Evolutionary conservation across 768 basidiomycete species (phyloP), one percentile per base, ranked within the genome.

Genomic region (Rhizopogon roseolus): DNA sequence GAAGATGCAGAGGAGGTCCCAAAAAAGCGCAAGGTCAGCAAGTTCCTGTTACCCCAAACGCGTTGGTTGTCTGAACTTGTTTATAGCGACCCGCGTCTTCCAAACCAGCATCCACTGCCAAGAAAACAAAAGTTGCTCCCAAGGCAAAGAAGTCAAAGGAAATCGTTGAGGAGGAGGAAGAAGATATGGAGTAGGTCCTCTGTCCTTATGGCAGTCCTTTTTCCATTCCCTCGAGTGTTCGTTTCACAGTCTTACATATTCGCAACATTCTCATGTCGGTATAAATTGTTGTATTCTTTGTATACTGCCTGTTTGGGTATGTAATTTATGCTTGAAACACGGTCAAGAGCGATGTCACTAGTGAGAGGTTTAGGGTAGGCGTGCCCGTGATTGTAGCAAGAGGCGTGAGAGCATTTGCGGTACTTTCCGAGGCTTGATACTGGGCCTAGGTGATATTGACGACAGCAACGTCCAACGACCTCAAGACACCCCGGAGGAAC

Each of bases 1-100:
- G 79, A 81, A 10, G 73, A 74, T 2, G 70, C 69, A 6, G 56
- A 49, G 6, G 73, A 72, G 8, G 53, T 53, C 9, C 64, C 64
- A 62, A 88, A 84, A 75, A 91, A 90, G 71, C 84, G 86, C 71
- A 87, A 89, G 82, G 87, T 84, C 60, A 19, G 71, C 19, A 16
- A 8, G 0, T 11, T 41, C 4, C 11, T 44, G 38, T 41, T 17
- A 27, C 28, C 44, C 37, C 37, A 4, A 41, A 32, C 9, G 53
- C 54, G 53, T 53, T 64, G 32, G 53, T 53, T 64, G 32, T 41
- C 17, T 46, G 42, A 28, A 50, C 14, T 29, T 42, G 41, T 19
- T 45, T 27, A 22, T 56, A 81, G 78, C 74, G 74, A 53, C 71
- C 77, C 4, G 66, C 67, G 10, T 58, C 74, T 34, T 62, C 74